phyloP scores from a whole-genome alignment of 2,329 filamentous ascomycete genomes.

The Fusarium dlaminii region DNA sequence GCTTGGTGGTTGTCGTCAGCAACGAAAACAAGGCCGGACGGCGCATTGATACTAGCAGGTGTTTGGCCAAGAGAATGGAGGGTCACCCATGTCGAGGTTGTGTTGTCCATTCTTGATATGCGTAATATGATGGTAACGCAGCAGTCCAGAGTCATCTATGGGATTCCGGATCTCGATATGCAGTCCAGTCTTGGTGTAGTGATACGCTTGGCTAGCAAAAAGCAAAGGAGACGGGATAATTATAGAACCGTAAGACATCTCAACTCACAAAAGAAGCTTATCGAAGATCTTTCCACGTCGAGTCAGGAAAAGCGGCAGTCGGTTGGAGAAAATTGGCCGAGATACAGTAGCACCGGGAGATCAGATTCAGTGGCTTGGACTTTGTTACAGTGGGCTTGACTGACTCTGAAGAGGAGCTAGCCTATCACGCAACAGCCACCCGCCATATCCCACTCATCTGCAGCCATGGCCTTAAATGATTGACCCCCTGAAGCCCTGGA shows the following conservation, averaged over 20 bases:
- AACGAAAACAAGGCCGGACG: constrained; percentile 35
- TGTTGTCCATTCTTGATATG: constrained; percentile 20
- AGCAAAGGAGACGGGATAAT: not conserved
- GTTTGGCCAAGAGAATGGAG: constrained; percentile 27
- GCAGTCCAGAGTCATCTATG: not conserved
- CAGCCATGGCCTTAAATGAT: constrained; percentile 5
- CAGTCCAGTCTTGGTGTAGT: not conserved
- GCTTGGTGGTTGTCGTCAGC: constrained; percentile 39
- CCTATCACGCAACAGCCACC: constrained; percentile 18
- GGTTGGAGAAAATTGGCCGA: constrained; percentile 26
- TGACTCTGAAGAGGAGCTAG: not conserved
- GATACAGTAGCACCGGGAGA: constrained; percentile 31
- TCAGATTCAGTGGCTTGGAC: constrained; percentile 20
- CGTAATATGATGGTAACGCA: not conserved
- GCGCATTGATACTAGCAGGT: constrained; percentile 20
- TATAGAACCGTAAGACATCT: not conserved
- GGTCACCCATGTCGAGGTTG: constrained; percentile 30
- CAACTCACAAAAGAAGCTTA: constrained; percentile 2
- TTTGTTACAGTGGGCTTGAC: constrained; percentile 16
- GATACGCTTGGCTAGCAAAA: not conserved
- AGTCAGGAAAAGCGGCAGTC: constrained; percentile 1
- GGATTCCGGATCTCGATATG: not conserved
- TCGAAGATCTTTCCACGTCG: constrained; percentile 12
- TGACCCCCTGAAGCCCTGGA: constrained; percentile 22
- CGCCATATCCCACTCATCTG: constrained; percentile 11